Conservation (phyloP, 2,329 filamentous ascomycete genomes). For the Fusarium gaditjirri region DNA sequence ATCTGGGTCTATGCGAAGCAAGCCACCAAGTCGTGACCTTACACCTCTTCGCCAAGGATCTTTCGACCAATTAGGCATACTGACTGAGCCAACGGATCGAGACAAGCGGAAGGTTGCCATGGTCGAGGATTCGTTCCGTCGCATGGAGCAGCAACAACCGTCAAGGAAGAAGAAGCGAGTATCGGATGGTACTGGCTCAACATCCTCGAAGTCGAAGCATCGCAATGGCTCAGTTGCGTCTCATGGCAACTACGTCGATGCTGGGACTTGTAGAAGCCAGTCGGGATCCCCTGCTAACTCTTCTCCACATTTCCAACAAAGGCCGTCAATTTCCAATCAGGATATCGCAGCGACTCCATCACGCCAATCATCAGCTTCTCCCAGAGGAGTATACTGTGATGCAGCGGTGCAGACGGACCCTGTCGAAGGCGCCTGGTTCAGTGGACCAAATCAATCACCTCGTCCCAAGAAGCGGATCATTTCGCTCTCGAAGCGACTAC, state of each 20-base stretch:
- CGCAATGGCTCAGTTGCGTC: slow-evolving; percentile 52
- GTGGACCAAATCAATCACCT: slow-evolving; percentile 48
- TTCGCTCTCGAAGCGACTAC: slow-evolving; percentile 63
- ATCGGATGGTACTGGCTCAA: slow-evolving; percentile 61
- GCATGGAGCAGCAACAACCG: slow-evolving; percentile 68
- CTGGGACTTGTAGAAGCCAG: slow-evolving; percentile 64
- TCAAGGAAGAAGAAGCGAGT: slow-evolving; percentile 70
- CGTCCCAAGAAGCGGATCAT: slow-evolving; percentile 61
- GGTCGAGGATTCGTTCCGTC: slow-evolving; percentile 71
- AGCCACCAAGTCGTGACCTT: slow-evolving; percentile 73
- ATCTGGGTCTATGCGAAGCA: slow-evolving; percentile 67
- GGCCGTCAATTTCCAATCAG: slow-evolving; percentile 43
- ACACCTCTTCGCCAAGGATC: slow-evolving; percentile 71
- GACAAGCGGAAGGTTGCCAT: slow-evolving; percentile 75
- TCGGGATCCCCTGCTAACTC: slow-evolving; percentile 62
- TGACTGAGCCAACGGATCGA: slow-evolving; percentile 72
- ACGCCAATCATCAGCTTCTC: slow-evolving; percentile 53
- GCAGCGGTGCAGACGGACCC: slow-evolving; percentile 65
- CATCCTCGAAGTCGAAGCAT: slow-evolving; percentile 54
- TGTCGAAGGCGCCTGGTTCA: slow-evolving; percentile 65
- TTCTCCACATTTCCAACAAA: slow-evolving; percentile 52
- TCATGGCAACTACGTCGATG: slow-evolving; percentile 60
- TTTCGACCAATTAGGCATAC: slow-evolving; percentile 67
- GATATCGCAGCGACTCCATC: slow-evolving; percentile 46
- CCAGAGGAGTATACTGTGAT: slow-evolving; percentile 60